A percentile compares a stretch with the other conserved stretches of the same genome.
phyloP scores from a whole-genome alignment of 2,329 filamentous ascomycete species.

The Tolypocladium nubicola region DNA sequence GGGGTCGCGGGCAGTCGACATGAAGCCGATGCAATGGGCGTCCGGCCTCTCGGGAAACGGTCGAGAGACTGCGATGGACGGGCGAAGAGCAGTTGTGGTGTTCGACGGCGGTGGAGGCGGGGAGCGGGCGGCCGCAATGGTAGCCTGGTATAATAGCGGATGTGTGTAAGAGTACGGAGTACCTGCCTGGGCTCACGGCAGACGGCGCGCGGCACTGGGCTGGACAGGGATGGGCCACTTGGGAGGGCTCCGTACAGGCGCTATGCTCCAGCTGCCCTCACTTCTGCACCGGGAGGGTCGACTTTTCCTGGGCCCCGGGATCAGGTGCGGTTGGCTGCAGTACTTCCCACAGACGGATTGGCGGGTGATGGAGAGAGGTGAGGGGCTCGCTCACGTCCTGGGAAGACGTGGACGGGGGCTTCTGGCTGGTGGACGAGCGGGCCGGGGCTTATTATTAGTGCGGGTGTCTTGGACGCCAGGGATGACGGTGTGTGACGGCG shows the following conservation, averaged over 20 bases:
- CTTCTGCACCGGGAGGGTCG: background rate
- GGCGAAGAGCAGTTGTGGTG: background rate
- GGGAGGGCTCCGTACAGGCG: background rate
- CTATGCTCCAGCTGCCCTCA: background rate
- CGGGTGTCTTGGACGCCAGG: background rate
- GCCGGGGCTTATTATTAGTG: background rate
- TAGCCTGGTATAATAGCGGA: background rate
- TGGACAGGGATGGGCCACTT: background rate
- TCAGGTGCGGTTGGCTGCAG: slow-evolving; percentile 1
- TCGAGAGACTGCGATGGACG: background rate
- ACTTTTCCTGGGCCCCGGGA: slow-evolving; percentile 1
- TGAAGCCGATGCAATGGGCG: slow-evolving; percentile 13
- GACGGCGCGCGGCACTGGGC: background rate
- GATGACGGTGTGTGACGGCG: background rate
- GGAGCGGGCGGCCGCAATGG: background rate
- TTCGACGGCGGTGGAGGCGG: background rate
- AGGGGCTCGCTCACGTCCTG: background rate
- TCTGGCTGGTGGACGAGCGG: background rate
- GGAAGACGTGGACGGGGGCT: background rate
- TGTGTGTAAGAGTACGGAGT: background rate
- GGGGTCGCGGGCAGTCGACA: slow-evolving; percentile 12
- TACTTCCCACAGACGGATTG: background rate
- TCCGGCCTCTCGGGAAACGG: background rate
- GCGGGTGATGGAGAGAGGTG: background rate
- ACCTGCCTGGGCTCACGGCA: background rate